These are phyloP conservation scores for Erodium maritimum DNA, from an alignment of 345 rosid genomes.

Conservation along the genomic window DNA sequence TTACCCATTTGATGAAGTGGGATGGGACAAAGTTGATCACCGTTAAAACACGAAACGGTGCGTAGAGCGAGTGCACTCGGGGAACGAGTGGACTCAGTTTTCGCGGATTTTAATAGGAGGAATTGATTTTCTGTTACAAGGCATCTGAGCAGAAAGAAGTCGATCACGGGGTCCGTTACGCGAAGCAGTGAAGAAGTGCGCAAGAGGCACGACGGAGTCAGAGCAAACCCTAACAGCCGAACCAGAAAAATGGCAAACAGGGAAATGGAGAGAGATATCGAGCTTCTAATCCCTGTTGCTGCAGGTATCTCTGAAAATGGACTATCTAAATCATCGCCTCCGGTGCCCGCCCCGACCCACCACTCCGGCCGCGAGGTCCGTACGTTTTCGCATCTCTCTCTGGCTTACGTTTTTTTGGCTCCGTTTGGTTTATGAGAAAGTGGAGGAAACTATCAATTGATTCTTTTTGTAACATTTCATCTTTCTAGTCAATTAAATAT, in stretches of 20 bases:
- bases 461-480: not conserved
- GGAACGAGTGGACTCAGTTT: too few species aligned
- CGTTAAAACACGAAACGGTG: too few species aligned
- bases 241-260: slow-evolving; percentile 15
- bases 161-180: not conserved
- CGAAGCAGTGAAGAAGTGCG: not conserved
- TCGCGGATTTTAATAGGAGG: not conserved
- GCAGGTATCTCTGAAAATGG: slow-evolving; percentile 10
- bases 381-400: not conserved
- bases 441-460: not conserved
- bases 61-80: too few species aligned
- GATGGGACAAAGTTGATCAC: too few species aligned
- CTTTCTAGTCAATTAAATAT: too few species aligned
- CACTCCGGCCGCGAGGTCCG: slow-evolving; percentile 23
- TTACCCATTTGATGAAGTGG: too few species aligned
- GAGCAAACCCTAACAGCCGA: not conserved
- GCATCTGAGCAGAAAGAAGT: not conserved
- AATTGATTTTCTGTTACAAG: not conserved
- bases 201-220: not conserved
- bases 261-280: slow-evolving; percentile 26
- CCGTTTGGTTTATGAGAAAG: not conserved
- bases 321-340: slow-evolving; percentile 13
- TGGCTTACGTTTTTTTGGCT: not conserved
- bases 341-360: slow-evolving; percentile 9
- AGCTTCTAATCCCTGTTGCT: slow-evolving; percentile 22